These are phyloP conservation scores for Cetradonia linearis DNA, from an alignment of 495 filamentous ascomycete genomes.

Conservation along the genomic window DNA sequence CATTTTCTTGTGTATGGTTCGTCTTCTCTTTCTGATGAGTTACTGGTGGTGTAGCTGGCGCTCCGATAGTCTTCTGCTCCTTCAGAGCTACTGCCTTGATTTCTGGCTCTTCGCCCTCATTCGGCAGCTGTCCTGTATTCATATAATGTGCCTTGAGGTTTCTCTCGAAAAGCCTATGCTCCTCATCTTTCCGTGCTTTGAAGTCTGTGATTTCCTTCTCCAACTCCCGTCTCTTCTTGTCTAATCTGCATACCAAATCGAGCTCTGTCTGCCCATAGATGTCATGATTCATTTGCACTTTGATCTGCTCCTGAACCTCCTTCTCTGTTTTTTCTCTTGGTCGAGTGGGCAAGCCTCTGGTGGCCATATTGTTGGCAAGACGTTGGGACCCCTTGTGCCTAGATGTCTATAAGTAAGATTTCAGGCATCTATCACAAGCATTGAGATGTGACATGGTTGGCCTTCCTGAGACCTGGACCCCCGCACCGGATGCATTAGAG, in stretches of 20 bases:
- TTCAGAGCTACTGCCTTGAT: not conserved
- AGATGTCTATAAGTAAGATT: too few relatives aligned
- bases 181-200: conserved; percentile 24
- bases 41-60: not conserved
- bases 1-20: not conserved
- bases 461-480: too few relatives aligned
- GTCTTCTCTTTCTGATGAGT: not conserved
- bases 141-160: conserved; percentile 12
- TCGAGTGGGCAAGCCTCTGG: not conserved
- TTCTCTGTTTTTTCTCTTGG: not conserved
- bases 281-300: not conserved
- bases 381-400: not conserved
- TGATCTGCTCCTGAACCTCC: not conserved
- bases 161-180: conserved; percentile 23
- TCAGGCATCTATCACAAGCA: not conserved
- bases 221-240: conserved; percentile 25
- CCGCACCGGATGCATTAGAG: not conserved
- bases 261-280: not conserved
- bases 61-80: not conserved
- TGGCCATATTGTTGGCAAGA: not conserved
- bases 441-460: too few relatives aligned
- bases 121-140: not conserved
- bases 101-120: not conserved
- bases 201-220: conserved; percentile 28
- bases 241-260: conserved; percentile 7